Conservation (phyloP, 257 asterid genomes). For the Solanum lycopersicoides region DNA sequence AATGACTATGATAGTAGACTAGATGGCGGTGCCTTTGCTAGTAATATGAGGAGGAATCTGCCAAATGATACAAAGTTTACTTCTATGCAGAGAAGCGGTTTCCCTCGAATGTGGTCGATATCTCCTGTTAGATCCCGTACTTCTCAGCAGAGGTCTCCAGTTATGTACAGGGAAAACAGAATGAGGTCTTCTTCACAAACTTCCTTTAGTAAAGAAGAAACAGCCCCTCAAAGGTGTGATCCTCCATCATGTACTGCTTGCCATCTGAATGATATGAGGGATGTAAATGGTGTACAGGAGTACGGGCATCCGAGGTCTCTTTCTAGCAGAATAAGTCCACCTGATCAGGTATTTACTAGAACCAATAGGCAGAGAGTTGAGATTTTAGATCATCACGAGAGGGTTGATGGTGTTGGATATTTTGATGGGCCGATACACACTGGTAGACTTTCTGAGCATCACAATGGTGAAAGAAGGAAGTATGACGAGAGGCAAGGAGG, state of each 20-base stretch:
- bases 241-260: slow-evolving; percentile 44
- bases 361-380: slow-evolving; percentile 36
- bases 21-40: slow-evolving; percentile 19
- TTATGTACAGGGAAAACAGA: slow-evolving; percentile 43
- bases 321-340: slow-evolving; percentile 42
- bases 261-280: slow-evolving; percentile 40
- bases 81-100: slow-evolving; percentile 44
- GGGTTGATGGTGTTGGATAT: slow-evolving; percentile 30
- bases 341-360: slow-evolving; percentile 32
- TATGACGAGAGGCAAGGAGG: slow-evolving; percentile 42
- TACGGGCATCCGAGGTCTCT: slow-evolving; percentile 37
- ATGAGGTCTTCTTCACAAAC: slow-evolving; percentile 58
- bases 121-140: slow-evolving; percentile 52
- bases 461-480: slow-evolving; percentile 54
- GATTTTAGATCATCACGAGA: slow-evolving; percentile 42
- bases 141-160: slow-evolving; percentile 46
- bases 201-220: slow-evolving; percentile 43
- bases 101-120: slow-evolving; percentile 40
- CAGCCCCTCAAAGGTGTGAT: slow-evolving; percentile 47
- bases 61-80: slow-evolving; percentile 41
- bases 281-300: slow-evolving; percentile 38
- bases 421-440: not conserved
- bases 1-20: slow-evolving; percentile 31
- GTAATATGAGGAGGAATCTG: slow-evolving; percentile 33
- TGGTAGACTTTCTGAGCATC: not conserved